Evolutionary conservation across 192 early-diverging fungal species (phyloP).

Genomic region (Paraglomus brasilianum): DNA sequence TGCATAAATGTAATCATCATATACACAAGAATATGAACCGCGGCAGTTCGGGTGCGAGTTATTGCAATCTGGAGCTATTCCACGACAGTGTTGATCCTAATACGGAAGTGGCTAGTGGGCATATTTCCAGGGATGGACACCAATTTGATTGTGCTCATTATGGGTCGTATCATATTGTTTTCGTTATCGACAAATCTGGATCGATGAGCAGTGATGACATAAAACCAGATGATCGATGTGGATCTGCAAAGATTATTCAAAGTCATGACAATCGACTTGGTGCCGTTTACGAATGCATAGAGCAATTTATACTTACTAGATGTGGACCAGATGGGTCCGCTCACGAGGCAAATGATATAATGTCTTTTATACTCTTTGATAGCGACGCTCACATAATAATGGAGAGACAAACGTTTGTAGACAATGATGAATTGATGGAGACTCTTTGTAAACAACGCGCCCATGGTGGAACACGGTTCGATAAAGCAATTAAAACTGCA

Average conservation of each 20-base stretch:
- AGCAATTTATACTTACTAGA: no score
- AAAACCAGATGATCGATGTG: not conserved
- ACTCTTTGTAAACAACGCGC: conserved; percentile 18
- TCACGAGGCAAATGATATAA: conserved; percentile 1
- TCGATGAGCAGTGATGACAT: conserved; percentile 25
- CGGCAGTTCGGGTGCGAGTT: not conserved
- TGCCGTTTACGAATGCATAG: conserved; percentile 25
- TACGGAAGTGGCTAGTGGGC: not conserved
- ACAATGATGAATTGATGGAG: not conserved
- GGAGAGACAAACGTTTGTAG: conserved; percentile 13
- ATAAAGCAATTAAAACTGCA: conserved; percentile 19
- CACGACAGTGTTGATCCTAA: not conserved
- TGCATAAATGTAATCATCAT: conserved; percentile 25
- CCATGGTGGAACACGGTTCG: conserved; percentile 20
- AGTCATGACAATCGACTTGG: conserved; percentile 28
- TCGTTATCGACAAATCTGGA: conserved; percentile 7
- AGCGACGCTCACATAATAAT: not conserved
- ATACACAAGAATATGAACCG: conserved; percentile 1
- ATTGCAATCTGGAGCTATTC: conserved; percentile 23
- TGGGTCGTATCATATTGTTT: conserved; percentile 29
- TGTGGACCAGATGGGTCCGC: not conserved
- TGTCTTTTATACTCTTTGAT: conserved; percentile 32
- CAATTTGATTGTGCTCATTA: conserved; percentile 26
- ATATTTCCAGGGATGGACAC: conserved; percentile 32
- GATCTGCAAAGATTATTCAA: not conserved